Evolutionary conservation across 1,284 basidiomycete genomes (phyloP), one percentile per base, ranked within the genome.

Genomic region (Pseudozyma pruni): DNA sequence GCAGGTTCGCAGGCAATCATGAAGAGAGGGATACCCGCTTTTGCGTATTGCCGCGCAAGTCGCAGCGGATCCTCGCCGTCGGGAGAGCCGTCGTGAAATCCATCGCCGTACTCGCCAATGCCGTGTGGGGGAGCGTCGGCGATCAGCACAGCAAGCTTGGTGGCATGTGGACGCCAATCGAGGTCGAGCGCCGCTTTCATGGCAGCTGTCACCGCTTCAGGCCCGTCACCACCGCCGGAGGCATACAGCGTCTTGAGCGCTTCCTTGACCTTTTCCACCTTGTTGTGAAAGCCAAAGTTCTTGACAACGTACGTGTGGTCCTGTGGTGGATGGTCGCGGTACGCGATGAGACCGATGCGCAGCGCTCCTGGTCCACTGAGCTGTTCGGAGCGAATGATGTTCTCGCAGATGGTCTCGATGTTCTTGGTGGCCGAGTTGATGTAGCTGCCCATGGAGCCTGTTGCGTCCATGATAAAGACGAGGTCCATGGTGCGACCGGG

Each of bases 91-190:
- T 79, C 67, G 14, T 80, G 74, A 45, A 85, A 85, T 16, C 93
- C 93, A 84, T 96, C 94, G 19, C 94, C 93, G 74, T 93, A 84
- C 71, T 81, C 80, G 37, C 79, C 76, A 38, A 81, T 81, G 14
- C 81, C 95, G 84, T 99, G 95, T 25, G 95, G 94, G 23, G 95
- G 96, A 0, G 95, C 95, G 86, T 99, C 96, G 10, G 96, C 93
- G 76, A 98, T 94, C 13, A 85, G 51, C 8, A 85, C 82, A 2
- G 76, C 88, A 91, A 98, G 97, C 85, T 92, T 96, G 79, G 91
- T 93, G 16, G 95, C 93, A 50, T 89, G 84, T 45, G 87, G 86
- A 72, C 96, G 87, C 96, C 96, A 99, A 35, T 94, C 90, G 29
- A 82, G 63, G 23, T 79, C 74, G 14, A 72, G 46, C 5, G 76